These are phyloP conservation scores for Aspergillus biplanus DNA, from an alignment of 495 filamentous ascomycete species.

Conservation along the genomic window DNA sequence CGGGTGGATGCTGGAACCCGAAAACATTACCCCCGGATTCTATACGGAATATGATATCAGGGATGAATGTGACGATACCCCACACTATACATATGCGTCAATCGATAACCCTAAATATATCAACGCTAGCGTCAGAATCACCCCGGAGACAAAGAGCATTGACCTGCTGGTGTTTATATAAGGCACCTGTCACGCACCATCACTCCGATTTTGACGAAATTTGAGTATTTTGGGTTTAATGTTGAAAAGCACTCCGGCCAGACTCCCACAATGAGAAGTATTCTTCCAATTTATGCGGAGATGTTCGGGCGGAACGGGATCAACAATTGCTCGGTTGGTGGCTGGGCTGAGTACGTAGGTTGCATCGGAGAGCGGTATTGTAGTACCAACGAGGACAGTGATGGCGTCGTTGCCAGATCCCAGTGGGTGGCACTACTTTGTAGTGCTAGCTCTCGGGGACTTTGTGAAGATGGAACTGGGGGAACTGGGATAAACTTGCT, in stretches of 20 bases:
- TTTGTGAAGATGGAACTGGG: neutral
- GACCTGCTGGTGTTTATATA: slow-evolving; percentile 3
- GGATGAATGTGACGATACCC: slow-evolving; percentile 21
- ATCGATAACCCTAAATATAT: slow-evolving; percentile 5
- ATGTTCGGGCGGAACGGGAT: neutral
- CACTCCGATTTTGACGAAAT: too few species aligned
- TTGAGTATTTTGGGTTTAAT: neutral
- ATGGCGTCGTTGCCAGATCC: neutral
- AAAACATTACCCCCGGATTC: neutral
- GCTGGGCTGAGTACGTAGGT: slow-evolving; percentile 1
- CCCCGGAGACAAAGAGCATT: neutral
- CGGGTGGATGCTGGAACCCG: neutral
- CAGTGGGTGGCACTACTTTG: neutral
- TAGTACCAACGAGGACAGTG: neutral
- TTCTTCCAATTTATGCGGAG: neutral
- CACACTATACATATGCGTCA: slow-evolving; percentile 2
- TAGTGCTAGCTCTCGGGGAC: neutral
- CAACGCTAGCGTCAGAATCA: neutral
- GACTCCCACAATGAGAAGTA: neutral
- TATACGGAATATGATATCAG: neutral
- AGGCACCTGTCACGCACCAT: neutral
- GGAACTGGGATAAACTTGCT: neutral
- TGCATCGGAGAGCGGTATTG: neutral
- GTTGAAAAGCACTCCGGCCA: neutral
- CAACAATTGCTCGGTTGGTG: neutral